phyloP scores from a whole-genome alignment of 768 basidiomycete genomes.

The Lanmaoa rubissima region DNA sequence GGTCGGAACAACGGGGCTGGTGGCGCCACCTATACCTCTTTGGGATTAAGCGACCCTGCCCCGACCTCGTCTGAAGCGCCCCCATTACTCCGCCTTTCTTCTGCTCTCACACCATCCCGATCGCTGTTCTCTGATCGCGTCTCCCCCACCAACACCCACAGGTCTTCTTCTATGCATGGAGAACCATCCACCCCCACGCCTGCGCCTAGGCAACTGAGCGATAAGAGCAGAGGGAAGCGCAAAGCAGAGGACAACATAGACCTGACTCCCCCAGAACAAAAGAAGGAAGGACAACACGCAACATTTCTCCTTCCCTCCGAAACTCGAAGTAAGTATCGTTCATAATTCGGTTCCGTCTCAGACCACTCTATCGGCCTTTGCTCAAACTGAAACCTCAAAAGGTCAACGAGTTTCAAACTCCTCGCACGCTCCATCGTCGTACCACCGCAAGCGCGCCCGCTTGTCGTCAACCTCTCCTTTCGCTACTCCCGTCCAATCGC shows the following conservation, averaged over 20 bases:
- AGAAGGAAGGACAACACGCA: constrained; percentile 47
- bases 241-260: constrained; percentile 76
- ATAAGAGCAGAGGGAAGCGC: constrained; percentile 56
- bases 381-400: constrained; percentile 29
- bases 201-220: constrained; percentile 30
- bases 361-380: constrained; percentile 22
- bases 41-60: constrained; percentile 19
- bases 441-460: constrained; percentile 67
- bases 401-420: constrained; percentile 55
- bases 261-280: constrained; percentile 63
- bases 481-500: constrained; percentile 32
- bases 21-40: constrained; percentile 17
- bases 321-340: constrained; percentile 50
- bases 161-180: constrained; percentile 16
- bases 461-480: constrained; percentile 44
- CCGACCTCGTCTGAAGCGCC: constrained; percentile 9
- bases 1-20: constrained; percentile 12
- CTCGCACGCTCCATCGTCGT: constrained; percentile 69
- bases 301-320: constrained; percentile 61
- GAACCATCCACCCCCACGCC: constrained; percentile 35
- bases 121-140: constrained; percentile 13
- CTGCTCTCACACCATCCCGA: constrained; percentile 22
- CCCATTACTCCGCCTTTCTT: constrained; percentile 10
- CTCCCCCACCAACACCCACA: constrained; percentile 6
- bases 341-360: constrained; percentile 15